These are phyloP conservation scores for Rosa lucieae DNA, from an alignment of 306 rosid genomes.

Conservation along the genomic window DNA sequence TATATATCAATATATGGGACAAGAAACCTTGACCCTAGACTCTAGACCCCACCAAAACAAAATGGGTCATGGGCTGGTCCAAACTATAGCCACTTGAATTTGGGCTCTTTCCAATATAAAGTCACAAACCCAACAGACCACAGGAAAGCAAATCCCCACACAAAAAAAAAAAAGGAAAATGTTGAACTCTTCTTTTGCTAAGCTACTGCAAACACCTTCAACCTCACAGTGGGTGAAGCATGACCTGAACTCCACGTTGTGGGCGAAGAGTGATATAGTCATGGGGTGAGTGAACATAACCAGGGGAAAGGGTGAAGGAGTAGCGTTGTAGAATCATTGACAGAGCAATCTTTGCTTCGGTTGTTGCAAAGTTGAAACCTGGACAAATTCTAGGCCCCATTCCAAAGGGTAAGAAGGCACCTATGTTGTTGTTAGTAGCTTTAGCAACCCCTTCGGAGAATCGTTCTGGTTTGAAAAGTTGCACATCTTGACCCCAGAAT, in stretches of 20 bases:
- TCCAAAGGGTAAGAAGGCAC: slow-evolving; percentile 23
- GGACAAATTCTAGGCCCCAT: slow-evolving; percentile 25
- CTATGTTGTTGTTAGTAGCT: background rate
- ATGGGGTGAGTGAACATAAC: slow-evolving; percentile 15
- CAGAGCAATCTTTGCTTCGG: background rate
- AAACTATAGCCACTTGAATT: background rate
- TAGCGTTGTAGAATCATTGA: background rate
- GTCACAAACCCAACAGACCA: background rate
- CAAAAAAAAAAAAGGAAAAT: background rate
- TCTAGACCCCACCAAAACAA: too few species aligned
- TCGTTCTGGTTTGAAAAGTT: background rate
- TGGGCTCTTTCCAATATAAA: background rate
- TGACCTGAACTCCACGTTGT: slow-evolving; percentile 19
- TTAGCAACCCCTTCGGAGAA: background rate
- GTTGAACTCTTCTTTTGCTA: background rate
- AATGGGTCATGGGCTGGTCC: background rate
- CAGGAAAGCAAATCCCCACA: background rate
- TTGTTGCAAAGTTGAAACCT: background rate
- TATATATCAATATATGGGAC: too few species aligned
- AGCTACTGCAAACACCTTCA: background rate
- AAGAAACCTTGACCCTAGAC: too few species aligned
- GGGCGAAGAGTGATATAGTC: background rate
- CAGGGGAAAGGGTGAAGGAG: background rate
- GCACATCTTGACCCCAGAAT: slow-evolving; percentile 22
- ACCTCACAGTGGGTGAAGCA: background rate